Evolutionary conservation across 345 rosid genomes (phyloP), one percentile per base, ranked within the genome.

Genomic region (Aquilaria sinensis): DNA sequence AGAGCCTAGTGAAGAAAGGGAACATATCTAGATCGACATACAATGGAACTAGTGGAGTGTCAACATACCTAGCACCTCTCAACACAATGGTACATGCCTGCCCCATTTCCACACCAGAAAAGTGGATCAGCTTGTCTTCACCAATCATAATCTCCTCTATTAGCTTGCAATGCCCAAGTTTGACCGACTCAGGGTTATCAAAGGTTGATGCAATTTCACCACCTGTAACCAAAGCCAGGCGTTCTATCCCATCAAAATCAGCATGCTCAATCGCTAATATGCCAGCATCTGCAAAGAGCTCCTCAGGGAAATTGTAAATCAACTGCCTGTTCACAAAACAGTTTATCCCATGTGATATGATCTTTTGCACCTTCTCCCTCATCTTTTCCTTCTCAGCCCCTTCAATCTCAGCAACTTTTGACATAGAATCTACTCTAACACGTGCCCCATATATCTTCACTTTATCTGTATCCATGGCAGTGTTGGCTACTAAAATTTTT

Each of bases 111-210:
- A 85, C 93, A 60, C 99, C 97, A 63, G 97, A 94, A 75, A 94
- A 90, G 73, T 90, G 95, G 75, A 94, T 94, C 83, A 90, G 72
- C 84, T 84, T 94, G 70, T 94, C 99, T 71, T 94, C 99, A 15
- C 99, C 99, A 77, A 94, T 94, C 99, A 94, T 94, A 67, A 94
- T 90, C 75, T 94, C 99, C 71, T 94, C 97, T 2, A 94, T 94
- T 50, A 90, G 91, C 63, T 88, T 83, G 80, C 99, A 94, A 63
- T 88, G 91, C 9, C 99, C 97, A 31, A 94, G 93, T 74, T 85
- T 94, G 71, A 94, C 97, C 9, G 99, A 88, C 84, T 94, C 97
- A 1, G 99, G 96, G 79, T 94, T 86, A 72, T 94, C 99, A 76
- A 94, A 94, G 15, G 99, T 94, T 2, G 99, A 94, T 12, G 97